A percentile compares a stretch with the other conserved stretches of the same genome.
phyloP scores from a whole-genome alignment of 139 green algal species.

The Picochlorum costavermella region DNA sequence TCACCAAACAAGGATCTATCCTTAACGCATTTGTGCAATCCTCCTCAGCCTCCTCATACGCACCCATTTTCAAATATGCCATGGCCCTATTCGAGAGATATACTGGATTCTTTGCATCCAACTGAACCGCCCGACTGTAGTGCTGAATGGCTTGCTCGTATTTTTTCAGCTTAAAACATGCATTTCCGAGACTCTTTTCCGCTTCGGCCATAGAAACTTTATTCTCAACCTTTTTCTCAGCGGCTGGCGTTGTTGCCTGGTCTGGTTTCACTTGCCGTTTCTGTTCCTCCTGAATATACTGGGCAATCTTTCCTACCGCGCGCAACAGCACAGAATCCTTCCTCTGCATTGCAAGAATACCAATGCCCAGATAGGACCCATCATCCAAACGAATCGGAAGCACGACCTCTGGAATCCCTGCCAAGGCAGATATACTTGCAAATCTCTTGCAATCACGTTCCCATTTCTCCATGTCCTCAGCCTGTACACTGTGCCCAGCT shows the following conservation, averaged over 20 bases:
- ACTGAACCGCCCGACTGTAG: slow-evolving; percentile 31
- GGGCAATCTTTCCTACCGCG: too few relatives aligned
- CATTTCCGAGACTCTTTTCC: slow-evolving; percentile 33
- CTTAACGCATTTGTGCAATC: slow-evolving; percentile 35
- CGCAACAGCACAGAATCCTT: too few relatives aligned
- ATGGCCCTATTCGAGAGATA: slow-evolving; percentile 45
- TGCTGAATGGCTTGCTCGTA: slow-evolving; percentile 30
- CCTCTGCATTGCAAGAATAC: too few relatives aligned
- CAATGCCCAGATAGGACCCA: too few relatives aligned
- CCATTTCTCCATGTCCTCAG: too few relatives aligned
- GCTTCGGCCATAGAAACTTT: background rate
- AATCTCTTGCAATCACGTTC: too few relatives aligned
- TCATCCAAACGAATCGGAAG: too few relatives aligned
- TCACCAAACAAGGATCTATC: slow-evolving; percentile 32
- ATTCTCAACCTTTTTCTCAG: background rate
- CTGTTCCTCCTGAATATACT: too few relatives aligned
- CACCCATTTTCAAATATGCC: slow-evolving; percentile 30
- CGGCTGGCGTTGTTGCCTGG: background rate
- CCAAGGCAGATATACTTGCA: too few relatives aligned
- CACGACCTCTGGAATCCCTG: too few relatives aligned
- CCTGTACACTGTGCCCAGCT: too few relatives aligned
- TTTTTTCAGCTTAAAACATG: slow-evolving; percentile 23
- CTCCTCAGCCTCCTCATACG: slow-evolving; percentile 27
- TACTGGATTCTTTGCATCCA: slow-evolving; percentile 21
- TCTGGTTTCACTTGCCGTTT: too few relatives aligned